phyloP scores from a whole-genome alignment of 441 rosid genomes.

The Daphne laureola region DNA sequence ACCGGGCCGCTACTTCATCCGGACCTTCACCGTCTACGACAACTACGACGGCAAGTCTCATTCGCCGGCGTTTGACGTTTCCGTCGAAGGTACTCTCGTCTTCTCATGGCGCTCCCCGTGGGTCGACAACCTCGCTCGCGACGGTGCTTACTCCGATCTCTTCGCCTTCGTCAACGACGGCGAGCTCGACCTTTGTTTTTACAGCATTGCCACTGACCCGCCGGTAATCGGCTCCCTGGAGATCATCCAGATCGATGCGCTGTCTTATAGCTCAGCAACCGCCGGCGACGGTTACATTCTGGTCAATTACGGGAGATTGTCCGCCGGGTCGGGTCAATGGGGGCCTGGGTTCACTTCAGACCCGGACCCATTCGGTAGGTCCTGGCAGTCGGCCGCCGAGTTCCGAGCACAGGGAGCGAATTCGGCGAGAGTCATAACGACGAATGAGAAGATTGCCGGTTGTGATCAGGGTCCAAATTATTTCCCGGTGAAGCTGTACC shows the following conservation, averaged over 20 bases:
- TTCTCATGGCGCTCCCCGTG: conserved; percentile 95
- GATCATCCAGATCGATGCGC: conserved; percentile 61
- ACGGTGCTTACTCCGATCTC: conserved; percentile 92
- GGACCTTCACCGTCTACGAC: conserved; percentile 91
- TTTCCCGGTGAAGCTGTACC: conserved; percentile 88
- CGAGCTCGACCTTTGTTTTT: conserved; percentile 75
- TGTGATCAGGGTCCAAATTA: conserved; percentile 64
- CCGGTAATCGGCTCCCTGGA: conserved; percentile 80
- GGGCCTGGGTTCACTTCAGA: conserved; percentile 90
- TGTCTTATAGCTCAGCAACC: conserved; percentile 42
- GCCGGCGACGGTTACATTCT: conserved; percentile 41
- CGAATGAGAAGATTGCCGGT: conserved; percentile 35
- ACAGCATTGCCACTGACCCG: conserved; percentile 92
- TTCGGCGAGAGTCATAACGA: conserved; percentile 27
- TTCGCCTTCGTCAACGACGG: conserved; percentile 68
- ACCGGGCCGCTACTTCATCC: conserved; percentile 73
- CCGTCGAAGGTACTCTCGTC: conserved; percentile 85
- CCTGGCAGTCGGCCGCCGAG: conserved; percentile 73
- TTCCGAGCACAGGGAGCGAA: conserved; percentile 23
- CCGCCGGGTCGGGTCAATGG: conserved; percentile 76
- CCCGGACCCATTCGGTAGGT: conserved; percentile 67
- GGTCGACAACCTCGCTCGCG: conserved; percentile 49
- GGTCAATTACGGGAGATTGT: conserved; percentile 80
- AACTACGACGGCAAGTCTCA: conserved; percentile 86
- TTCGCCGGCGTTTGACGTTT: conserved; percentile 75